Evolutionary conservation across 495 filamentous ascomycete species (phyloP).

Genomic region (Neurospora africana): DNA sequence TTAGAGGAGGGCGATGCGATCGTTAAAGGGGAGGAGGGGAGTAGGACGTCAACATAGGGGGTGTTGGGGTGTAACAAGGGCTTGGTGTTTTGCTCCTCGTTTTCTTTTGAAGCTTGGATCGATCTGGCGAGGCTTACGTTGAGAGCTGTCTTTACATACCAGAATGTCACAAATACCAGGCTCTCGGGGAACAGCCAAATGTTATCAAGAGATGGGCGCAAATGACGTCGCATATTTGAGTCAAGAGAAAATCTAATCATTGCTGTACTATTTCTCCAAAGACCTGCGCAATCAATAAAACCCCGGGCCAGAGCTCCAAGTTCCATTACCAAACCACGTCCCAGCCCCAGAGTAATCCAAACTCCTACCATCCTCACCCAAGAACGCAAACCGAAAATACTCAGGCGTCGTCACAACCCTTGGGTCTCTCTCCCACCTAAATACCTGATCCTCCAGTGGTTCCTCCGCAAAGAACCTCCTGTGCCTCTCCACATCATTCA

Average conservation of each 20-base stretch:
- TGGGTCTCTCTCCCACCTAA: conserved; percentile 9
- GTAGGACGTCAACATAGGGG: background rate
- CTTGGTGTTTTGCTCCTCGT: background rate
- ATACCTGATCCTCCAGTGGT: conserved; percentile 10
- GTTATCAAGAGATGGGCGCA: background rate
- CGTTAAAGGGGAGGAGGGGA: conserved; percentile 20
- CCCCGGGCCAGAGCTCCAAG: conserved; percentile 14
- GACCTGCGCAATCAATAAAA: conserved; percentile 5
- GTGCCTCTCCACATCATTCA: conserved; percentile 23
- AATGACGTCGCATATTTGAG: background rate
- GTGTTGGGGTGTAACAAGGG: background rate
- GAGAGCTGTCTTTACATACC: background rate
- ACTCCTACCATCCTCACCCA: conserved; percentile 2
- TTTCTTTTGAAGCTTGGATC: background rate
- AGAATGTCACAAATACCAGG: background rate
- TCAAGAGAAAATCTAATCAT: background rate
- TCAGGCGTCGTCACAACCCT: conserved; percentile 6
- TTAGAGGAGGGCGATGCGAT: conserved; percentile 44
- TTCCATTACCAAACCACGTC: conserved; percentile 21
- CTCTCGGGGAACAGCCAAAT: background rate
- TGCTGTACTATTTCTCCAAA: background rate
- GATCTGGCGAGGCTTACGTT: background rate
- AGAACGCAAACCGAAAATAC: conserved; percentile 18
- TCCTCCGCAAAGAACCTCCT: conserved; percentile 12
- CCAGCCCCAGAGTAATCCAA: conserved; percentile 15